A percentile compares a stretch with the other conserved stretches of the same genome.
Evolutionary conservation across 257 asterid species (phyloP).

Genomic region (Solanum bulbocastanum): DNA sequence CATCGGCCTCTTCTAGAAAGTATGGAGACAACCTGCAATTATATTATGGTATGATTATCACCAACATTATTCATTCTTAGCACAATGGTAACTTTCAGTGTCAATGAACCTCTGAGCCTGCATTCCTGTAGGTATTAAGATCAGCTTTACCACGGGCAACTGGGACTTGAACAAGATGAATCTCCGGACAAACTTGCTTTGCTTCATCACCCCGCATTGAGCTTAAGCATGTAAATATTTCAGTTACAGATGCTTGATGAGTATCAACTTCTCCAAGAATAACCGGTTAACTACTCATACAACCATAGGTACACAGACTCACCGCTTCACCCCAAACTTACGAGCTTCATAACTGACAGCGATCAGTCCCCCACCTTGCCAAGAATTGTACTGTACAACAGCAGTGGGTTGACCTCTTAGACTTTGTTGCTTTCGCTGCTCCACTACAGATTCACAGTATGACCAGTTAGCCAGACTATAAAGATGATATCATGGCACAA

Average conservation of each 20-base stretch:
- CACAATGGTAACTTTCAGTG: background rate
- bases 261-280: background rate
- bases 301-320: background rate
- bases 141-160: slow-evolving; percentile 97
- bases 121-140: slow-evolving; percentile 64
- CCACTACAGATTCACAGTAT: slow-evolving; percentile 40
- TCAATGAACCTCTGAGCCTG: slow-evolving; percentile 79
- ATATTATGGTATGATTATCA: slow-evolving; percentile 2
- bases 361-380: slow-evolving; percentile 96
- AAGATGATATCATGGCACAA: background rate
- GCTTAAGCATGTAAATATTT: slow-evolving; percentile 17
- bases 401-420: slow-evolving; percentile 92
- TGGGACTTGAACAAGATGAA: slow-evolving; percentile 94
- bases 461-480: slow-evolving; percentile 1
- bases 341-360: slow-evolving; percentile 98
- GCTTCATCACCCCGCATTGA: slow-evolving; percentile 98
- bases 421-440: slow-evolving; percentile 74
- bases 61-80: background rate
- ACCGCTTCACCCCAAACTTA: slow-evolving; percentile 80
- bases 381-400: slow-evolving; percentile 87
- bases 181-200: slow-evolving; percentile 72
- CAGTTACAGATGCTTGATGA: background rate
- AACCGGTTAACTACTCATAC: background rate
- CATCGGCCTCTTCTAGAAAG: slow-evolving; percentile 80
- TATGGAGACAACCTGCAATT: slow-evolving; percentile 70